phyloP scores from a whole-genome alignment of 1,284 basidiomycete genomes.

The Pterulicium gracile region DNA sequence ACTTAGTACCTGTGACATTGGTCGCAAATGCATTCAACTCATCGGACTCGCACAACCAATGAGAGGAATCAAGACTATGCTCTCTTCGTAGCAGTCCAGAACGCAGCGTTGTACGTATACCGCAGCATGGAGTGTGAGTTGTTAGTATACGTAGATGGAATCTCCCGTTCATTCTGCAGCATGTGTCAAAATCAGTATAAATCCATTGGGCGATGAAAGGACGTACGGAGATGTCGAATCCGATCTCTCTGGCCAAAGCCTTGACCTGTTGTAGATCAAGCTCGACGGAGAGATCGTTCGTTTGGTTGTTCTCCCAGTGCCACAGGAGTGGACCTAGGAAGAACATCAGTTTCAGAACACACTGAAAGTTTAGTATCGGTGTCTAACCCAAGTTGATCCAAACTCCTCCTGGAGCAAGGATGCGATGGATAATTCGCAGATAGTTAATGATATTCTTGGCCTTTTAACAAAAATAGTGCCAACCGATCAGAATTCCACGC shows the following conservation, averaged over 20 bases:
- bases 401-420: slow-evolving; percentile 74
- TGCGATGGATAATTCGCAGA: slow-evolving; percentile 69
- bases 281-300: slow-evolving; percentile 78
- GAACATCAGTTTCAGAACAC: not conserved
- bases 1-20: too few relatives aligned
- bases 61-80: not conserved
- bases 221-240: slow-evolving; percentile 75
- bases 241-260: slow-evolving; percentile 59
- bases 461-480: slow-evolving; percentile 30
- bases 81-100: slow-evolving; percentile 77
- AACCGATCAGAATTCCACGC: slow-evolving; percentile 1
- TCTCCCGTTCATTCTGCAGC: slow-evolving; percentile 63
- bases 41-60: too few relatives aligned
- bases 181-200: slow-evolving; percentile 4
- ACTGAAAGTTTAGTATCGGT: slow-evolving; percentile 1
- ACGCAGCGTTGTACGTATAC: slow-evolving; percentile 77
- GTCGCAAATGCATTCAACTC: too few relatives aligned
- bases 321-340: slow-evolving; percentile 78
- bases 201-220: slow-evolving; percentile 7
- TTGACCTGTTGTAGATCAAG: slow-evolving; percentile 86
- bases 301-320: slow-evolving; percentile 89
- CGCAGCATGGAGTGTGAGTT: slow-evolving; percentile 79
- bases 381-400: slow-evolving; percentile 80
- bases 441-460: slow-evolving; percentile 91
- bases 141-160: slow-evolving; percentile 83